Percentiles rank a stretch among this genome's conserved stretches.
These are phyloP conservation scores for Amanita muscaria DNA, from an alignment of 768 basidiomycete species.

Conservation along the genomic window DNA sequence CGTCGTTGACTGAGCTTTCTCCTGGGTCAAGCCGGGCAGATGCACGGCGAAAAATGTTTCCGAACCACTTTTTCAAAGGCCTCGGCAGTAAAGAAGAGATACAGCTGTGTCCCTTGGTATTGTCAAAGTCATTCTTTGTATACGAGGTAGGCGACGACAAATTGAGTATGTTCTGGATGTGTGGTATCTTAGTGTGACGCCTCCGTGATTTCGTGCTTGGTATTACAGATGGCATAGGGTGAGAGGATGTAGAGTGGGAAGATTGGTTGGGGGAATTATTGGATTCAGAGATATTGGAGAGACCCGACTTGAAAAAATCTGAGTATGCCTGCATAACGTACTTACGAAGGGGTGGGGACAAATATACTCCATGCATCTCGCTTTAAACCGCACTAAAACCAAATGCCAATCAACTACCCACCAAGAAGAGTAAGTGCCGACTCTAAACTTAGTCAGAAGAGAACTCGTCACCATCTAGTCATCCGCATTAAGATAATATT, in stretches of 20 bases:
- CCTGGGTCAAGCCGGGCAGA: too few relatives aligned
- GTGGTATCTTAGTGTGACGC: background rate
- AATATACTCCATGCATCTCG: too few relatives aligned
- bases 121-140: background rate
- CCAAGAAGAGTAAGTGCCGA: too few relatives aligned
- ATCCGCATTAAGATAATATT: too few relatives aligned
- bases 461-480: background rate
- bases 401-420: too few relatives aligned
- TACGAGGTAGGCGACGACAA: background rate
- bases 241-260: constrained; percentile 5
- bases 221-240: constrained; percentile 4
- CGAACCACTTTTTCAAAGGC: background rate
- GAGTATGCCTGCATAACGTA: constrained; percentile 24
- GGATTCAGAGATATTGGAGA: constrained; percentile 29
- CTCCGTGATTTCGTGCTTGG: background rate
- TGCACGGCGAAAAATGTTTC: background rate
- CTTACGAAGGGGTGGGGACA: background rate
- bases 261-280: background rate
- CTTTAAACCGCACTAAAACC: too few relatives aligned
- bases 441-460: background rate
- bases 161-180: background rate
- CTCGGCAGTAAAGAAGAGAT: constrained; percentile 1
- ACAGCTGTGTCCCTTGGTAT: background rate
- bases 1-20: too few relatives aligned
- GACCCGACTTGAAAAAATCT: constrained; percentile 40